Conservation (phyloP, 176 grass and related monocot species). For the Ensete ventricosum region DNA sequence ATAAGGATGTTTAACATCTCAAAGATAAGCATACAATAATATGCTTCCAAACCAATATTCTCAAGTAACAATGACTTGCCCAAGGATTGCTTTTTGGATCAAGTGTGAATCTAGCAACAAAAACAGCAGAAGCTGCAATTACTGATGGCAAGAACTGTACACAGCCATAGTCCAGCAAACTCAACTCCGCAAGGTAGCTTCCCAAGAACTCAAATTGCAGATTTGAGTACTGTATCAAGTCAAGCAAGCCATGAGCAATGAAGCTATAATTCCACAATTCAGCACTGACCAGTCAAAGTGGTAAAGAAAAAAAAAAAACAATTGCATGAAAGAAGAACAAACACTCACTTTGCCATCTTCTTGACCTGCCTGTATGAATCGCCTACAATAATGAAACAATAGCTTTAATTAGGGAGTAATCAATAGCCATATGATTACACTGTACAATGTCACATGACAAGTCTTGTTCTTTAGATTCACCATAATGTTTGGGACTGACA, state of each 20-base stretch:
- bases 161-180: slow-evolving; percentile 10
- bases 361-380: slow-evolving; percentile 43
- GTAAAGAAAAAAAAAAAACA: not conserved
- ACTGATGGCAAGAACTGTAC: slow-evolving; percentile 10
- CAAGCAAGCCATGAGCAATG: not conserved
- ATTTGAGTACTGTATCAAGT: slow-evolving; percentile 5
- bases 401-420: not conserved
- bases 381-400: slow-evolving; percentile 30
- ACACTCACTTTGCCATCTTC: slow-evolving; percentile 51
- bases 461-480: too few relatives aligned
- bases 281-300: too few relatives aligned
- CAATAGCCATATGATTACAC: too few relatives aligned
- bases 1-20: slow-evolving; percentile 9
- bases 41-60: too few relatives aligned
- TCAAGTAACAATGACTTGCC: not conserved
- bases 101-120: slow-evolving; percentile 13
- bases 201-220: slow-evolving; percentile 1
- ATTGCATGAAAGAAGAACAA: not conserved
- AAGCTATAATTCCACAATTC: not conserved
- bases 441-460: too few relatives aligned
- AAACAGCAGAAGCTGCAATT: not conserved
- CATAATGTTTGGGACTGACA: too few relatives aligned
- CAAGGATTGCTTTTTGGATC: slow-evolving; percentile 7
- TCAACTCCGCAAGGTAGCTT: slow-evolving; percentile 14
- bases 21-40: too few relatives aligned